Percentiles rank a stretch among this genome's conserved stretches.
Conservation (phyloP, 2,329 filamentous ascomycete genomes). For the Aspergillus sp. region DNA sequence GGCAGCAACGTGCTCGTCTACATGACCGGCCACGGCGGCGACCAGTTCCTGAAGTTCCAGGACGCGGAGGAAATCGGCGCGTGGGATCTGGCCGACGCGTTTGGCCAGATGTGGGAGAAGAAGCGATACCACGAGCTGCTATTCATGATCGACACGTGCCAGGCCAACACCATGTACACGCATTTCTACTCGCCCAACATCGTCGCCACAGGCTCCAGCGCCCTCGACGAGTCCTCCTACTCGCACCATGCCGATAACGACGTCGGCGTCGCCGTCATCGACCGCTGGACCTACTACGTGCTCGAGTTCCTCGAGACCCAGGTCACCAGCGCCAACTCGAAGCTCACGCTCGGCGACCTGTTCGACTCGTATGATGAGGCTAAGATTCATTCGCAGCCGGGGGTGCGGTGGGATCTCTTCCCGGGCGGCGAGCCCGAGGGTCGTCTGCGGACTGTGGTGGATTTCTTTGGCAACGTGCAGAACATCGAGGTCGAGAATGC, state of each 20-base stretch:
- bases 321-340: slow-evolving; percentile 79
- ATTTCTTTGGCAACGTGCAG: slow-evolving; percentile 98
- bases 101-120: slow-evolving; percentile 99
- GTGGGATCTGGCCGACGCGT: slow-evolving; percentile 93
- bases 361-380: slow-evolving; percentile 95
- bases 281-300: slow-evolving; percentile 98
- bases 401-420: slow-evolving; percentile 94
- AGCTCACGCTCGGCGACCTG: slow-evolving; percentile 86
- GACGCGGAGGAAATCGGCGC: slow-evolving; percentile 96
- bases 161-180: slow-evolving; percentile 98
- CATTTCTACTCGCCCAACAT: slow-evolving; percentile 98
- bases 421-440: slow-evolving; percentile 75
- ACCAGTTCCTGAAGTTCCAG: slow-evolving; percentile 98
- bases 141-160: slow-evolving; percentile 99
- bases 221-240: slow-evolving; percentile 94
- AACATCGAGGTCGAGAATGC: slow-evolving; percentile 83
- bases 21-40: slow-evolving; percentile 98
- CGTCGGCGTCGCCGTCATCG: slow-evolving; percentile 95
- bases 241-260: slow-evolving; percentile 98
- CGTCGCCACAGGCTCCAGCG: slow-evolving; percentile 93
- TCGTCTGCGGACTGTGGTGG: slow-evolving; percentile 78
- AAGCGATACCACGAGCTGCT: slow-evolving; percentile 97
- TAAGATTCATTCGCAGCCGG: slow-evolving; percentile 91
- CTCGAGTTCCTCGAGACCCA: slow-evolving; percentile 93
- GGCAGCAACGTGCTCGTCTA: slow-evolving; percentile 97